Evolutionary conservation across 2,329 filamentous ascomycete species (phyloP).

Genomic region (Colletotrichum sp.): DNA sequence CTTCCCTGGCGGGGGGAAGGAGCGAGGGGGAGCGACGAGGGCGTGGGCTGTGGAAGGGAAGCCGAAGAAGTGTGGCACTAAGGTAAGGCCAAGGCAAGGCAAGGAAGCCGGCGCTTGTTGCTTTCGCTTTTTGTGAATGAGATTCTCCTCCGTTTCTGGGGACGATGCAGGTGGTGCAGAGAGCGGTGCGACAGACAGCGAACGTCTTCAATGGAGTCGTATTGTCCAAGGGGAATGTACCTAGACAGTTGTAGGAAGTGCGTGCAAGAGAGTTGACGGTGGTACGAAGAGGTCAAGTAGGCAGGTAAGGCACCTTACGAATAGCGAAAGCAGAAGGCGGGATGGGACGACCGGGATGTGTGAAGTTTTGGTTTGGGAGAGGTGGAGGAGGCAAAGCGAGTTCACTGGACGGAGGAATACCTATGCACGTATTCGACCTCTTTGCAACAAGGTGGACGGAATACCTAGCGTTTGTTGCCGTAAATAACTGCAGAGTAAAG

Average conservation of each 20-base stretch:
- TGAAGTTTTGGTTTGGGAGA: neutral
- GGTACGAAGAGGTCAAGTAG: neutral
- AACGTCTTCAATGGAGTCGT: neutral
- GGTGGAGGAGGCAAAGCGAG: neutral
- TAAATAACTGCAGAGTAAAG: neutral
- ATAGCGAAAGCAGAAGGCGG: neutral
- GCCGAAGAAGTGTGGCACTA: neutral
- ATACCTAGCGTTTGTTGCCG: neutral
- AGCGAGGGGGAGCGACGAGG: neutral
- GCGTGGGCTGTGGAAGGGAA: neutral
- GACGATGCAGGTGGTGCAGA: neutral
- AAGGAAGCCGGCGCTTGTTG: neutral
- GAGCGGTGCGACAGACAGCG: neutral
- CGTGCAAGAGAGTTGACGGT: neutral
- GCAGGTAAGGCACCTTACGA: neutral
- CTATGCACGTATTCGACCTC: neutral
- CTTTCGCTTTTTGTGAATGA: neutral
- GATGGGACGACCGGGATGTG: neutral
- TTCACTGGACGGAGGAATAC: neutral
- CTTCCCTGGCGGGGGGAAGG: neutral
- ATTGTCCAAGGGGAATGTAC: neutral
- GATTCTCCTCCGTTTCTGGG: constrained; percentile 1
- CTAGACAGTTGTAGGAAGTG: neutral
- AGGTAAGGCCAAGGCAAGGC: neutral
- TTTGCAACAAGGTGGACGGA: neutral